Evolutionary conservation across 148 eudicot genomes (phyloP).

Genomic region (Diospyros kaki): DNA sequence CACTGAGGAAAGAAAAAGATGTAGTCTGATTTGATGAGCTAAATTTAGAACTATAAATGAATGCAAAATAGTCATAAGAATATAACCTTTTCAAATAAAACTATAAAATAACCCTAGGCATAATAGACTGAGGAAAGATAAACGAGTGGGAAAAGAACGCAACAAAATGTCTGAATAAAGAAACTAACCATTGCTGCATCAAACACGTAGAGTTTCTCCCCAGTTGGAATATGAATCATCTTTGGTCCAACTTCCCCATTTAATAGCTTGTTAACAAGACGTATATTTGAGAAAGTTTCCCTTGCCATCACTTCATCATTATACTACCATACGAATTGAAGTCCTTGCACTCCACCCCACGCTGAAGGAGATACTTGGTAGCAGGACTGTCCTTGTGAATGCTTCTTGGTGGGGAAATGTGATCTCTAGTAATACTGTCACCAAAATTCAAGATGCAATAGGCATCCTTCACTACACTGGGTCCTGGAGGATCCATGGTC

Average conservation of each 20-base stretch:
- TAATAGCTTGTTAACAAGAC: conserved; percentile 22
- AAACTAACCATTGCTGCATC: conserved; percentile 20
- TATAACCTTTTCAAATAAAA: background rate
- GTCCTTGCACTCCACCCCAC: conserved; percentile 19
- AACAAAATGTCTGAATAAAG: background rate
- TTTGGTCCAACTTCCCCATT: conserved; percentile 24
- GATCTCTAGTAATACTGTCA: conserved; percentile 27
- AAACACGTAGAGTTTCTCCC: conserved; percentile 21
- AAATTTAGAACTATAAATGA: too few species aligned
- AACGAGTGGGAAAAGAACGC: background rate
- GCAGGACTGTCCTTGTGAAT: conserved; percentile 26
- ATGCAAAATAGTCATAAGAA: background rate
- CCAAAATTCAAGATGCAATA: conserved; percentile 23
- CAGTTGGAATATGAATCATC: conserved; percentile 20
- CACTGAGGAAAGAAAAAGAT: background rate
- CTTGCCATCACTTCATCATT: conserved; percentile 27
- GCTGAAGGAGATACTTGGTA: conserved; percentile 18
- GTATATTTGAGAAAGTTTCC: conserved; percentile 25
- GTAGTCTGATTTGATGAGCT: background rate
- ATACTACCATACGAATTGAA: conserved; percentile 25
- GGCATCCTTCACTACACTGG: conserved; percentile 23
- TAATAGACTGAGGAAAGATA: background rate
- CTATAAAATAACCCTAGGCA: background rate
- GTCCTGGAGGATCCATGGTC: conserved; percentile 25
- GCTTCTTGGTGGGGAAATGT: conserved; percentile 25